Evolutionary conservation across 352 stramenopile genomes (phyloP).

Genomic region (Pythium phragmiticola): DNA sequence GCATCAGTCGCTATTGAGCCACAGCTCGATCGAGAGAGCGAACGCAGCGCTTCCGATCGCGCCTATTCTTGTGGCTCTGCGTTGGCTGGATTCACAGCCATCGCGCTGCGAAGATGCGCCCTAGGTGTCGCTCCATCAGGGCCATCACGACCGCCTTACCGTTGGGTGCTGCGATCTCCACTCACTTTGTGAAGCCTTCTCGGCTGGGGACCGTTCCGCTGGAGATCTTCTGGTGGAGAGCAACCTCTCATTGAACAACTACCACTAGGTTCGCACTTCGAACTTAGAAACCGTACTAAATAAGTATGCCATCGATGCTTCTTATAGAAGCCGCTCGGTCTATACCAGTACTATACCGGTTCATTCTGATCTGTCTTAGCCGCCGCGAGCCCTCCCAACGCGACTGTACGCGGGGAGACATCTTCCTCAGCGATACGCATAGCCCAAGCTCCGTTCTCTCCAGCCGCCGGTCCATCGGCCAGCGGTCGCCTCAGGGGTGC

Average conservation of each 20-base stretch:
- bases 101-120: constrained; percentile 1
- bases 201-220: constrained; percentile 18
- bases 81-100: neutral
- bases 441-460: no score
- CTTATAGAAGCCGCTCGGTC: no score
- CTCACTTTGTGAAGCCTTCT: constrained; percentile 13
- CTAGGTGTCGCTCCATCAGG: neutral
- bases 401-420: no score
- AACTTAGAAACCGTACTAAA: neutral
- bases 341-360: no score
- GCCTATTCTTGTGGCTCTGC: constrained; percentile 13
- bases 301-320: no score
- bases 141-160: constrained; percentile 17
- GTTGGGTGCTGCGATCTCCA: constrained; percentile 10
- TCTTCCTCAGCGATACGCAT: no score
- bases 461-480: no score
- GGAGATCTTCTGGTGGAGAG: constrained; percentile 28
- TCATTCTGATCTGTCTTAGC: no score
- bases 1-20: neutral
- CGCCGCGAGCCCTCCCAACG: no score
- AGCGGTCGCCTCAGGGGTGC: no score
- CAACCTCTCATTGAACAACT: constrained; percentile 4
- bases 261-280: constrained; percentile 3
- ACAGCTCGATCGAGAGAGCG: constrained; percentile 5
- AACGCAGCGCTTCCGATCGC: neutral